Conservation (phyloP, 164 flowering plant genomes). For the Piper betle region DNA sequence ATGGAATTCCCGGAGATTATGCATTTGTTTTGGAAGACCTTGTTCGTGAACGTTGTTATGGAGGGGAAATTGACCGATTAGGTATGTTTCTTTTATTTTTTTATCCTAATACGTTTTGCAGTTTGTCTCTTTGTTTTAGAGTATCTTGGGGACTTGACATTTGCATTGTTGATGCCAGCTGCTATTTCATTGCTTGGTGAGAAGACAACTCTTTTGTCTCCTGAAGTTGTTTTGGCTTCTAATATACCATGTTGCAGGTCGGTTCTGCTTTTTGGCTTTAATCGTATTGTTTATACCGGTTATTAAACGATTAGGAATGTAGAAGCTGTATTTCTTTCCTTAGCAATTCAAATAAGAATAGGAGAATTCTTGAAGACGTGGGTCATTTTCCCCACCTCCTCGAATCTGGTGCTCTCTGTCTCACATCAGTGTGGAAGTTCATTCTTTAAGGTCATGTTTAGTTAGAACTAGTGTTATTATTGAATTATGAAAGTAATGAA, state of each 20-base stretch:
- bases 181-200: conserved; percentile 80
- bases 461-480: too few species aligned
- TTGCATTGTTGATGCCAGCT: conserved; percentile 35
- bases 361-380: too few species aligned
- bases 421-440: too few species aligned
- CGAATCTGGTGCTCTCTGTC: too few species aligned
- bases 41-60: conserved; percentile 59
- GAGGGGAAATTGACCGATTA: conserved; percentile 60
- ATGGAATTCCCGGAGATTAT: conserved; percentile 81
- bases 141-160: not conserved
- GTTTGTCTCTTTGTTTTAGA: not conserved
- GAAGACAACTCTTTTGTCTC: conserved; percentile 91
- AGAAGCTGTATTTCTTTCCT: not conserved
- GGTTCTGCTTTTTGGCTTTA: not conserved
- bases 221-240: conserved; percentile 68
- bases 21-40: conserved; percentile 89
- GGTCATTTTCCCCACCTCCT: too few species aligned
- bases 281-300: not conserved
- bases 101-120: not conserved
- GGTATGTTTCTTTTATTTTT: conserved; percentile 28
- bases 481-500: too few species aligned
- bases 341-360: too few species aligned
- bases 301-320: not conserved
- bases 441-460: too few species aligned
- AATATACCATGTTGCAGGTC: conserved; percentile 98